Conservation (phyloP, 1,139 yeast species). For the Pneumocystis carinii region DNA sequence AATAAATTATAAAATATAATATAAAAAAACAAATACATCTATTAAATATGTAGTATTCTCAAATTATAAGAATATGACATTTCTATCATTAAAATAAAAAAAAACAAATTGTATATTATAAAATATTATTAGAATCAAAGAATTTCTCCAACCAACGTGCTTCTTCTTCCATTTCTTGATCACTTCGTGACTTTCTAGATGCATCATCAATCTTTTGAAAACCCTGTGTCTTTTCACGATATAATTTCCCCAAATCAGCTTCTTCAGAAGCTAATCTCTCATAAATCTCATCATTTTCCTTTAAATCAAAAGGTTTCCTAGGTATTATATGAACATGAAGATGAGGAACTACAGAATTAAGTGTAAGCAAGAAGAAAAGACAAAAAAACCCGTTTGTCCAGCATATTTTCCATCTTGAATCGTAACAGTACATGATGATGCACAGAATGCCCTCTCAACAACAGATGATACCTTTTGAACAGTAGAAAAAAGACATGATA, state of each 20-base stretch:
- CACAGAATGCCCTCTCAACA: slow-evolving; percentile 46
- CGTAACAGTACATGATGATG: slow-evolving; percentile 69
- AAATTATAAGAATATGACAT: not conserved
- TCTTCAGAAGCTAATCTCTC: slow-evolving; percentile 37
- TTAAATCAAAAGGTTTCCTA: slow-evolving; percentile 42
- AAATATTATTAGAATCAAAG: slow-evolving; percentile 21
- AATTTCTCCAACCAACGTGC: slow-evolving; percentile 37
- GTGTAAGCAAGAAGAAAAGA: slow-evolving; percentile 31
- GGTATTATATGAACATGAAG: slow-evolving; percentile 64
- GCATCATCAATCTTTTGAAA: slow-evolving; percentile 33
- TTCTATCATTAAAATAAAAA: not conserved
- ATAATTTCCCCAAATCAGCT: slow-evolving; percentile 21
- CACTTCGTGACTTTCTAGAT: slow-evolving; percentile 37
- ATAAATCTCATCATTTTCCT: slow-evolving; percentile 46
- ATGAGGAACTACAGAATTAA: not conserved
- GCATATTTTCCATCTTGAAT: slow-evolving; percentile 88
- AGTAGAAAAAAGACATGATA: slow-evolving; percentile 36
- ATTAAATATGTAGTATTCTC: too few species aligned
- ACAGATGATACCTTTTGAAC: slow-evolving; percentile 55
- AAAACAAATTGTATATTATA: not conserved
- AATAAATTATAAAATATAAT: not conserved
- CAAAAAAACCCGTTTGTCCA: slow-evolving; percentile 84
- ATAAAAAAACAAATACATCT: too few species aligned
- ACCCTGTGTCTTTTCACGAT: slow-evolving; percentile 19
- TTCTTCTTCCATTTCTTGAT: slow-evolving; percentile 50